Evolutionary conservation across 2,329 filamentous ascomycete genomes (phyloP), one percentile per base, ranked within the genome.

Genomic region (Camillea tinctor): DNA sequence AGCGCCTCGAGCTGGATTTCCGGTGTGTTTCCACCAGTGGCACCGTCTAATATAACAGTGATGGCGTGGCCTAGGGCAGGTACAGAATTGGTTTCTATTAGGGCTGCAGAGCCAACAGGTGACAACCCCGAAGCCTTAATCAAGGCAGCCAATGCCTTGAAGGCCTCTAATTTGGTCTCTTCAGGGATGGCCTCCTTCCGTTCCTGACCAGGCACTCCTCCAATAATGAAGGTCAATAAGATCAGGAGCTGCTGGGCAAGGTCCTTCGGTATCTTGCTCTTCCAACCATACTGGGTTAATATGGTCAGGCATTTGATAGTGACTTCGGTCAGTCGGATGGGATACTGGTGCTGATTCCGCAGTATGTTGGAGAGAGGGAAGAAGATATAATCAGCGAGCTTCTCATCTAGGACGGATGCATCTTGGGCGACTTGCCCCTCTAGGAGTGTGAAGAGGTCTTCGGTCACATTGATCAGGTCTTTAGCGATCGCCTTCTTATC

Each of bases 361-460:
- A 99, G 88, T 48, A 98, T 86, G 67, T 95, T 90, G 0, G 92
- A 93, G 0, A 99, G 80, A 0, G 95, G 95, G 64, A 97, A 97
- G 79, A 98, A 98, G 70, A 91, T 84, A 80, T 98, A 99, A 78
- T 97, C 93, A 15, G 93, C 92, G 19, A 98, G 79, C 73, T 93
- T 94, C 56, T 88, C 83, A 73, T 97, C 92, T 19, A 98, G 74
- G 0, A 79, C 77, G 1, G 77, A 72, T 2, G 79, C 73, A 64
- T 85, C 80, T 22, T 69, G 69, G 50, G 72, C 69, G 24, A 77
- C 67, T 67, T 81, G 81, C 30, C 72, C 71, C 51, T 79, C 71
- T 4, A 88, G 74, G n/a, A 84, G 73, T 21, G 65, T 64, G 26
- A 80, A 74, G 2, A 88, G 73, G 59, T 80, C 75, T 22, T 74